A percentile compares a stretch with the other conserved stretches of the same genome.
These are phyloP conservation scores for Epithele typhae DNA, from an alignment of 768 basidiomycete species.

Conservation along the genomic window DNA sequence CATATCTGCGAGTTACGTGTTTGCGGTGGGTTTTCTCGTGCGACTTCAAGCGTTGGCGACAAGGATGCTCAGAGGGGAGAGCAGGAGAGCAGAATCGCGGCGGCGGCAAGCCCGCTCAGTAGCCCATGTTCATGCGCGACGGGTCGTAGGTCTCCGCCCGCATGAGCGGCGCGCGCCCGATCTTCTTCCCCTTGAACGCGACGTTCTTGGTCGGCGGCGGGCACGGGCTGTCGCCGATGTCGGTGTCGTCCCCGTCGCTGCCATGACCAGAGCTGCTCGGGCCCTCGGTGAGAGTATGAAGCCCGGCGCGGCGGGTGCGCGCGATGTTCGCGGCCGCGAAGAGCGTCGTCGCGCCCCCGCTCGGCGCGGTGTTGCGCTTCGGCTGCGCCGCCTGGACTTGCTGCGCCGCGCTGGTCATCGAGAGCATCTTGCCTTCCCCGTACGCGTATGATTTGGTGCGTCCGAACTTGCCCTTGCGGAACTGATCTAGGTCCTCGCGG, in stretches of 20 bases:
- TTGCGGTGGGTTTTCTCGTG: too few relatives aligned
- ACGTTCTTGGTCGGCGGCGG: conserved; percentile 65
- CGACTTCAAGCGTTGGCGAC: too few relatives aligned
- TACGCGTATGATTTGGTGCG: conserved; percentile 91
- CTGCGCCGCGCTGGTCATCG: conserved; percentile 27
- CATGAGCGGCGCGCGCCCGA: conserved; percentile 41
- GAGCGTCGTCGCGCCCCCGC: conserved; percentile 39
- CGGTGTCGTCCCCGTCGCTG: conserved; percentile 72
- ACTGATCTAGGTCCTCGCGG: conserved; percentile 84
- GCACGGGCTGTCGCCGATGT: conserved; percentile 85
- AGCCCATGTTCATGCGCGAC: conserved; percentile 40
- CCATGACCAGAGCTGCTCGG: conserved; percentile 49
- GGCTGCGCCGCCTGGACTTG: conserved; percentile 31
- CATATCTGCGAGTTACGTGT: too few relatives aligned
- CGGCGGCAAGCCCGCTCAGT: too few relatives aligned
- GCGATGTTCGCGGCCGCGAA: conserved; percentile 71
- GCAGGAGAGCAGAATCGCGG: too few relatives aligned
- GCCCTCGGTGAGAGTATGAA: conserved; percentile 67
- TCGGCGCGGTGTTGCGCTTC: conserved; percentile 67
- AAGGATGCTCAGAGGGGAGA: too few relatives aligned
- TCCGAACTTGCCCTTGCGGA: conserved; percentile 84
- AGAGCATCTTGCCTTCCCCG: conserved; percentile 61
- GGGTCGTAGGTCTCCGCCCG: conserved; percentile 73
- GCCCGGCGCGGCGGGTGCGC: conserved; percentile 52
- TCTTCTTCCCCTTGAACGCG: conserved; percentile 55